phyloP scores from a whole-genome alignment of 768 basidiomycete species.

The Kwoniella mangroviensis region DNA sequence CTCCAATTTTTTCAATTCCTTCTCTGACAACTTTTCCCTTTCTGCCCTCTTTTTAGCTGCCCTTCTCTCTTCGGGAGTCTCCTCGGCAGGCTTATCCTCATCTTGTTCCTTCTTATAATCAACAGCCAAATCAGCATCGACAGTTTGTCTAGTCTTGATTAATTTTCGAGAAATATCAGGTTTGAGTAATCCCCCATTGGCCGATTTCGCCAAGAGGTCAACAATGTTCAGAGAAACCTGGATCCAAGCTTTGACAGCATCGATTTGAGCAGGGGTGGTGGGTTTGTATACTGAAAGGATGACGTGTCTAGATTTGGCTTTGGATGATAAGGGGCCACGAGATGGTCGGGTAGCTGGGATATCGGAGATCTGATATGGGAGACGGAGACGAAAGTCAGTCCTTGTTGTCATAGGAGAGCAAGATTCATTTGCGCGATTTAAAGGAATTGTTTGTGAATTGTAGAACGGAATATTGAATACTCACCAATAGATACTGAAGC shows the following conservation, averaged over 20 bases:
- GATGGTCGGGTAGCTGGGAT: slow-evolving; percentile 75
- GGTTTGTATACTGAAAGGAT: slow-evolving; percentile 71
- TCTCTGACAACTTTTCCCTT: slow-evolving; percentile 47
- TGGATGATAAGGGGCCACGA: slow-evolving; percentile 61
- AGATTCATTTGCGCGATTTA: too few species aligned
- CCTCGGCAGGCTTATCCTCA: slow-evolving; percentile 50
- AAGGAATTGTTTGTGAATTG: too few species aligned
- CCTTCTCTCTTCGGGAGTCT: slow-evolving; percentile 51
- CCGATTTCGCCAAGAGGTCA: slow-evolving; percentile 65
- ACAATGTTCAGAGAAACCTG: slow-evolving; percentile 74
- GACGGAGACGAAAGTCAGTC: too few species aligned
- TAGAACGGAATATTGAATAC: slow-evolving; percentile 58
- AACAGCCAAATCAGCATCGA: slow-evolving; percentile 65
- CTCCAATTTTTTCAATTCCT: slow-evolving; percentile 52
- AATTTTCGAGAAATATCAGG: slow-evolving; percentile 83
- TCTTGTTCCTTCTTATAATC: slow-evolving; percentile 50
- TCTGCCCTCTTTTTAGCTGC: slow-evolving; percentile 54
- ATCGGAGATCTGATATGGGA: slow-evolving; percentile 67
- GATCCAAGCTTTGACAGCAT: slow-evolving; percentile 67
- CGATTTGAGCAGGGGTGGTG: slow-evolving; percentile 60
- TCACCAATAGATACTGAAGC: slow-evolving; percentile 83
- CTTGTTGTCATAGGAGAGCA: too few species aligned
- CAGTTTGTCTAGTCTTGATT: slow-evolving; percentile 71
- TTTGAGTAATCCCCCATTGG: slow-evolving; percentile 60
- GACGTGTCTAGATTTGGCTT: slow-evolving; percentile 72